phyloP scores from a whole-genome alignment of 2,329 filamentous ascomycete species.

The Diaporthe citrichinensis region DNA sequence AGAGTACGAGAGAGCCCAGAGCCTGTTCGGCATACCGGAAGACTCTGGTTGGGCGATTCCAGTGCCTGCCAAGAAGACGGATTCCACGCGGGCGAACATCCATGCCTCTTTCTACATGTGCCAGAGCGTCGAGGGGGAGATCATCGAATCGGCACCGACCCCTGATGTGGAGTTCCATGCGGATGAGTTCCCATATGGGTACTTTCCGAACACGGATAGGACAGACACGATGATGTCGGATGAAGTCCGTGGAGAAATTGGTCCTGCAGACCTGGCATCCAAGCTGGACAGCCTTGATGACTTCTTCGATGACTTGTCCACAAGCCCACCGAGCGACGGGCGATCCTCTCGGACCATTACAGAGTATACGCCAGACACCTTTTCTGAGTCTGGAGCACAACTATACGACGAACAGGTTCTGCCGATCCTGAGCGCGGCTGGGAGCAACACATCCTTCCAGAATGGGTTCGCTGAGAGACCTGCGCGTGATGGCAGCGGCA shows the following conservation, averaged over 20 bases:
- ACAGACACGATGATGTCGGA: constrained; percentile 96
- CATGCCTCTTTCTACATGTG: constrained; percentile 98
- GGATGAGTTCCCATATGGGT: constrained; percentile 88
- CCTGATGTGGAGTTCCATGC: constrained; percentile 93
- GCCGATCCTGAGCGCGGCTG: constrained; percentile 88
- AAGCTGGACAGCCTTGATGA: constrained; percentile 85
- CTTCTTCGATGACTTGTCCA: constrained; percentile 80
- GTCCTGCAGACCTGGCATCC: constrained; percentile 86
- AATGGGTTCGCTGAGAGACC: constrained; percentile 82
- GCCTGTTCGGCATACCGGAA: constrained; percentile 96
- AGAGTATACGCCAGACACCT: constrained; percentile 74
- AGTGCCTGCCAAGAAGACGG: constrained; percentile 89
- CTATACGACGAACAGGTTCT: constrained; percentile 94
- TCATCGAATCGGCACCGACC: constrained; percentile 75
- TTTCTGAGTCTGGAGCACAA: constrained; percentile 79
- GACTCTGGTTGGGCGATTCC: constrained; percentile 97
- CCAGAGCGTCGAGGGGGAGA: constrained; percentile 73
- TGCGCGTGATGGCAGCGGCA: constrained; percentile 64
- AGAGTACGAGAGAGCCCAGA: constrained; percentile 94
- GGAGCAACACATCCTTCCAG: constrained; percentile 79
- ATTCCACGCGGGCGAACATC: constrained; percentile 89
- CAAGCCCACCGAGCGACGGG: constrained; percentile 72
- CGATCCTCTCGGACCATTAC: constrained; percentile 74
- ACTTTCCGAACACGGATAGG: constrained; percentile 79
- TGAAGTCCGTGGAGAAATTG: constrained; percentile 78